Base-by-base conservation (phyloP, 352 stramenopile species). In the Poterioochromonas sp. region DNA sequence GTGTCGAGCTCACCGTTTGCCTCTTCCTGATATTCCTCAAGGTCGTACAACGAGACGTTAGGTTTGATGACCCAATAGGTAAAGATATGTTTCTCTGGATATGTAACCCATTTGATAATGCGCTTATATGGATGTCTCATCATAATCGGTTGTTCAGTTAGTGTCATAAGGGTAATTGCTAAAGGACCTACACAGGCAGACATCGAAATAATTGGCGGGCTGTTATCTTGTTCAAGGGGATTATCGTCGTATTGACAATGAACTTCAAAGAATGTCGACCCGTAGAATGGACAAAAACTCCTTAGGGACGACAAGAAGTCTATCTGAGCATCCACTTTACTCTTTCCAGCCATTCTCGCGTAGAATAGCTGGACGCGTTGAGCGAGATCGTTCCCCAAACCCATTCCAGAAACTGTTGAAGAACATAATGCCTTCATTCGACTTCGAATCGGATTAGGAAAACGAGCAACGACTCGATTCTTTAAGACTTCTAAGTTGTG, bases 221-320 rank as follows among this genome's bases (percentile, higher is more conserved):
- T 5, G 53, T n/a, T 74, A 2, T 51, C 12, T 37, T 8, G 5
- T 11, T 74, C 41, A 18, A 29, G 2, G 8, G 65, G 39, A 20
- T 53, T 35, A 40, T 74, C 39, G n/a, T 74, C 65, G 29, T 58
- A 74, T 54, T 74, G 65, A 54, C 65, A 74, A 11, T 74, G 39
- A 8, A 74, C 39, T 3, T 51, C 8, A n/a, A 40, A 74, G 3
- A 54, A 74, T 18, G 65, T 58, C 15, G 5, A 29, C 0, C 65
- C 65, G 40, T 74, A 74, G 41, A 74, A 74, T 3, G 65, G 65
- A 54, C 65, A 74, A 34, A 34, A 74, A 8, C 8, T 54, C 1
- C 65, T 3, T 26, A 74, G 29, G 15, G 12, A 37, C 1, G 1
- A 18, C 8, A 74, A n/a, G 53, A 34, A 74, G 15, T 74, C 43